Conservation (phyloP, 768 basidiomycete genomes). For the Collybiopsis luxurians region DNA sequence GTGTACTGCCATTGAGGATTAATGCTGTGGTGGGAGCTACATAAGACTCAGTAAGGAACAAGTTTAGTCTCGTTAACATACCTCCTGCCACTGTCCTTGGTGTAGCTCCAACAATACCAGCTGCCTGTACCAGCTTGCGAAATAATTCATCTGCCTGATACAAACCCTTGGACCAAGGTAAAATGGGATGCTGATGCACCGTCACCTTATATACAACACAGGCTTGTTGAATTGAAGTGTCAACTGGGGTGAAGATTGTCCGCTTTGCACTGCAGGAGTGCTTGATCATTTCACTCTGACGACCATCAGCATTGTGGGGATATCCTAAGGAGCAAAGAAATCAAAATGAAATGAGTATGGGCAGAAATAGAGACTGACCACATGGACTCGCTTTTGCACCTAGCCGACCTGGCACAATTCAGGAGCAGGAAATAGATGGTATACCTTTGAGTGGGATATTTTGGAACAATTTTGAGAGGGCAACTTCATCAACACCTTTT, state of each 20-base stretch:
- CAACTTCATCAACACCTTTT: not conserved
- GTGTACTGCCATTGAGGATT: too few species aligned
- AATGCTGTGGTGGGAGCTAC: too few species aligned
- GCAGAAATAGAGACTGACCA: not conserved
- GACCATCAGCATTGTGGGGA: not conserved
- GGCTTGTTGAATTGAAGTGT: not conserved
- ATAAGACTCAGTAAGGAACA: too few species aligned
- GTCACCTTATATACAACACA: not conserved
- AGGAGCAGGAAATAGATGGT: not conserved
- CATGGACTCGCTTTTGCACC: not conserved
- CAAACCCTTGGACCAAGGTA: not conserved
- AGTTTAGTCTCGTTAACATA: too few species aligned
- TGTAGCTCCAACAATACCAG: not conserved
- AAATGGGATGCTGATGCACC: not conserved
- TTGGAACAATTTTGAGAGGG: not conserved
- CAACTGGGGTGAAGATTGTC: not conserved
- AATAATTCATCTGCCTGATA: not conserved
- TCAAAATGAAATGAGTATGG: not conserved
- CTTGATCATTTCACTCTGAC: not conserved
- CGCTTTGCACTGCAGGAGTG: not conserved
- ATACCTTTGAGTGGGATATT: not conserved
- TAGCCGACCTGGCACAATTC: not conserved
- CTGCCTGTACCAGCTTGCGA: not conserved
- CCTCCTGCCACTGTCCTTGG: not conserved
- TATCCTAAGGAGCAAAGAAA: not conserved